Conservation (phyloP, 805 yeast species). For the Yarrowia sp. region DNA sequence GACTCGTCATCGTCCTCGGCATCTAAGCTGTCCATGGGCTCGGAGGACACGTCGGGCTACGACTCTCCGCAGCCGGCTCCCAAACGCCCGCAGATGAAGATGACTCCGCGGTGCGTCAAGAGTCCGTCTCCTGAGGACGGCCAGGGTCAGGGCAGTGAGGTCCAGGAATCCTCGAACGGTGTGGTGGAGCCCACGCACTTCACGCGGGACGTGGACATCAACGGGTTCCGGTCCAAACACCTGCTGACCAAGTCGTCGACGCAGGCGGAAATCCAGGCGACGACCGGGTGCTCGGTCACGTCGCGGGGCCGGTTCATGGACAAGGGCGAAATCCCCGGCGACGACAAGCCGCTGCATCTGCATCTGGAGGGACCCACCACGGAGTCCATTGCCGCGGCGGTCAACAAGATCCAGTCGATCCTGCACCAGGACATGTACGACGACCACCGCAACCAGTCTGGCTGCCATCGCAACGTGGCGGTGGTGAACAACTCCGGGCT, state of each 20-base stretch:
- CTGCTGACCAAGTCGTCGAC: slow-evolving; percentile 50
- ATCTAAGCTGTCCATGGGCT: background rate
- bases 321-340: slow-evolving; percentile 64
- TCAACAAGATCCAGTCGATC: slow-evolving; percentile 33
- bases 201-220: slow-evolving; percentile 48
- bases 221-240: slow-evolving; percentile 50
- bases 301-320: slow-evolving; percentile 49
- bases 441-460: slow-evolving; percentile 18
- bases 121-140: background rate
- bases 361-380: slow-evolving; percentile 47
- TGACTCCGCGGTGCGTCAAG: slow-evolving; percentile 11
- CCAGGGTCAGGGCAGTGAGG: no score
- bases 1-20: slow-evolving; percentile 12
- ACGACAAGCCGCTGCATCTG: slow-evolving; percentile 57
- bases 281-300: slow-evolving; percentile 48
- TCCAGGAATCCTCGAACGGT: background rate
- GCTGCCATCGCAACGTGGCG: slow-evolving; percentile 9
- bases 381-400: slow-evolving; percentile 31
- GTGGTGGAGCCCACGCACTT: slow-evolving; percentile 41
- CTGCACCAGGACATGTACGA: slow-evolving; percentile 30
- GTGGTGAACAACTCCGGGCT: slow-evolving; percentile 28
- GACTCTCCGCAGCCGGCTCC: slow-evolving; percentile 15
- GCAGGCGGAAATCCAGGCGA: slow-evolving; percentile 46
- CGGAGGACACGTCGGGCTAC: background rate
- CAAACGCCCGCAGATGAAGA: slow-evolving; percentile 1